Base-by-base conservation (phyloP, 176 grass and related monocot genomes). In the Eragrostis curvula region DNA sequence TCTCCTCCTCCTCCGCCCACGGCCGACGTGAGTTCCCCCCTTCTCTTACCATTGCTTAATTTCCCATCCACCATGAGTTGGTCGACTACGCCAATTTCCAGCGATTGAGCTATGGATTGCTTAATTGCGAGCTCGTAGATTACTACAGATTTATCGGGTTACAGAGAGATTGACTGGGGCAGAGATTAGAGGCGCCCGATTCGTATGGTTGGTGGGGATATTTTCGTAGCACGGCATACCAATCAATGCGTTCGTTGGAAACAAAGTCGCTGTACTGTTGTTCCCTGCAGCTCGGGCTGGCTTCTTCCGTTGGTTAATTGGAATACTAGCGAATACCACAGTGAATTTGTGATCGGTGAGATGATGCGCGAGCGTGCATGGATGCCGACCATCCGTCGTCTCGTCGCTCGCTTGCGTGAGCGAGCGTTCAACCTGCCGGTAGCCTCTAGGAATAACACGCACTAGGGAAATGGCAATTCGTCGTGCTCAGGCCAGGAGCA, bases 181-280 rank as follows among this genome's bases (percentile, higher is more conserved):
- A 68, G 28, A 21, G 48, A 51, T 15, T 24, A 39, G 20, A 40
- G 60, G 41, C 28, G 46, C 2, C 32, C 20, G 50, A 70, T 9
- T 66, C 36, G 39, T n/a, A n/a, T 1, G 67, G 48, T 73, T 65
- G 68, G 75, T 86, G 84, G 44, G 70, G 62, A 64, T 64, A 61
- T 73, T 44, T n/a, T 24, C 30, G 29, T 15, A 36, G 28, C n/a
- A 10, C 23, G 2, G 62, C 40, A 66, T 57, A n/a, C n/a, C n/a
- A 2, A 36, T 36, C 5, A 57, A 81, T 68, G 69, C 49, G n/a
- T 1, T 21, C 4, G 73, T 14, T n/a, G n/a, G 18, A 66, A 67
- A n/a, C n/a, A n/a, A 71, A 74, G 8, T 56, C 68, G 57, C 18
- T 20, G 50, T 43, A 8, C 64, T 55, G 48, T 56, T 55, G 48